phyloP scores from a whole-genome alignment of 1,284 basidiomycete species.

The Microbotryomycetes sp. region DNA sequence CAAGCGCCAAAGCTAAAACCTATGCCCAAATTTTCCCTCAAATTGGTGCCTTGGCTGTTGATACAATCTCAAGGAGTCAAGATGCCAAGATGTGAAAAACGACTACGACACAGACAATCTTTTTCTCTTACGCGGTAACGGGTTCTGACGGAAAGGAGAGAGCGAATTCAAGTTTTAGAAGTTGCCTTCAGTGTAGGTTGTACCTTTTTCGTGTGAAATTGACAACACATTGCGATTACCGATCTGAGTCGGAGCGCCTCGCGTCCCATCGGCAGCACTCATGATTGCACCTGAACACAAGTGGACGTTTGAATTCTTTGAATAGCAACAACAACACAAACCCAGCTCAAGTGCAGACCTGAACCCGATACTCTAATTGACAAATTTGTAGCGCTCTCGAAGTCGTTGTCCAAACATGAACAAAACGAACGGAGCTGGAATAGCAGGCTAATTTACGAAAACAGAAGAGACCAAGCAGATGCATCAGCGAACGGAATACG shows the following conservation, averaged over 20 bases:
- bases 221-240: too few relatives aligned
- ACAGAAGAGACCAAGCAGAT: not conserved
- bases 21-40: slow-evolving; percentile 57
- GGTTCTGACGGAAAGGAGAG: not conserved
- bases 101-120: too few relatives aligned
- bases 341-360: not conserved
- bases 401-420: slow-evolving; percentile 44
- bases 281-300: too few relatives aligned
- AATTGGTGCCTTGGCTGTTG: slow-evolving; percentile 58
- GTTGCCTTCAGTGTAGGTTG: too few relatives aligned
- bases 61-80: slow-evolving; percentile 51
- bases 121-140: not conserved
- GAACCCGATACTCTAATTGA: too few relatives aligned
- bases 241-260: too few relatives aligned
- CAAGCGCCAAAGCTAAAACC: slow-evolving; percentile 63
- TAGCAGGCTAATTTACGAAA: slow-evolving; percentile 30
- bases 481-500: too few relatives aligned
- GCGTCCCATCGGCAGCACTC: too few relatives aligned
- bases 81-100: slow-evolving; percentile 39
- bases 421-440: slow-evolving; percentile 45
- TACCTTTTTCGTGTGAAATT: too few relatives aligned
- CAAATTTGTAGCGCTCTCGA: slow-evolving; percentile 42
- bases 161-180: too few relatives aligned
- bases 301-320: too few relatives aligned
- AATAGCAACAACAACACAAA: too few relatives aligned